Evolutionary conservation across 2,329 filamentous ascomycete species (phyloP).

Genomic region (Ustulina deusta): DNA sequence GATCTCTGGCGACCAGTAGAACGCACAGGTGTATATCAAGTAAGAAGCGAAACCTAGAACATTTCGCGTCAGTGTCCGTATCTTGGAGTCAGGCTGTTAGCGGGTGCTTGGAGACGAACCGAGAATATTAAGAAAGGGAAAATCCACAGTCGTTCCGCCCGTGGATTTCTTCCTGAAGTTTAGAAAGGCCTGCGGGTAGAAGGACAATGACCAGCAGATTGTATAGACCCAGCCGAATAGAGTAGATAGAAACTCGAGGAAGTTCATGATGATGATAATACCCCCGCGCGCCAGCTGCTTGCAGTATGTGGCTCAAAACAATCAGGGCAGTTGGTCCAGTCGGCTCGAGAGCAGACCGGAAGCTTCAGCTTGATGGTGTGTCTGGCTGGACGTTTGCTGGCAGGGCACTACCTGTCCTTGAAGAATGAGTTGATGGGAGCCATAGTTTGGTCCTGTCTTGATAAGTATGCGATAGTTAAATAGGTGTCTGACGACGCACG

Average conservation of each 20-base stretch:
- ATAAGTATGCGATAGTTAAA: slow-evolving; percentile 5
- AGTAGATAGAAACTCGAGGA: slow-evolving; percentile 65
- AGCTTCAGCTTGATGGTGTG: slow-evolving; percentile 1
- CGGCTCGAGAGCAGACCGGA: neutral
- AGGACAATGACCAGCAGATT: slow-evolving; percentile 84
- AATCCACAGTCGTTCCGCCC: slow-evolving; percentile 87
- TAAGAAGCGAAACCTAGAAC: slow-evolving; percentile 77
- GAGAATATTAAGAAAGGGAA: slow-evolving; percentile 78
- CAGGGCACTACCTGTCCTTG: neutral
- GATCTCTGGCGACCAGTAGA: slow-evolving; percentile 83
- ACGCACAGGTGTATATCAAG: slow-evolving; percentile 76
- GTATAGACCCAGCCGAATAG: slow-evolving; percentile 82
- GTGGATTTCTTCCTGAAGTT: slow-evolving; percentile 84
- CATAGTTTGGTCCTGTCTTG: slow-evolving; percentile 20
- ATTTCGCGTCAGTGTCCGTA: slow-evolving; percentile 3
- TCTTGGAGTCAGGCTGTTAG: neutral
- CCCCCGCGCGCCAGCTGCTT: slow-evolving; percentile 4
- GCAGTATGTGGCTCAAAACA: neutral
- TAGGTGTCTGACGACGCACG: slow-evolving; percentile 8
- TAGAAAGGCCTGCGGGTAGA: slow-evolving; percentile 89
- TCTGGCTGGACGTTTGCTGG: slow-evolving; percentile 9
- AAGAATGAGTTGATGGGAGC: neutral
- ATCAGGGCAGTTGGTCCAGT: neutral
- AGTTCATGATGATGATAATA: slow-evolving; percentile 47
- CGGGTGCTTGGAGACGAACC: slow-evolving; percentile 56